These are phyloP conservation scores for Clausena lansium DNA, from an alignment of 345 rosid species.

Conservation along the genomic window DNA sequence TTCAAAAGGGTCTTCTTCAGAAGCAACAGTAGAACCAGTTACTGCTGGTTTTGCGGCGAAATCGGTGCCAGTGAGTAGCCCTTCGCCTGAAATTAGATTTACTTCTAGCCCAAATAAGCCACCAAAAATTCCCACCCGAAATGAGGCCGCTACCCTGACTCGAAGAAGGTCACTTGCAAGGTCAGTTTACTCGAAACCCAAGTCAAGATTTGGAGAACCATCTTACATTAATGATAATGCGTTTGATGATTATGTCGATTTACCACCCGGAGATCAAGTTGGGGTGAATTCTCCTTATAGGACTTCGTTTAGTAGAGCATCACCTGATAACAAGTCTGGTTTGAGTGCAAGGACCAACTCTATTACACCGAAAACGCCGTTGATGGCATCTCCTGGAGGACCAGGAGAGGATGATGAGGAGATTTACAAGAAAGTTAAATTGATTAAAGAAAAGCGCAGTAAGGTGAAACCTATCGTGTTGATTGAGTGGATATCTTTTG, in stretches of 20 bases:
- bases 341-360: conserved; percentile 33
- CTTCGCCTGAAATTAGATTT: conserved; percentile 55
- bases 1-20: conserved; percentile 32
- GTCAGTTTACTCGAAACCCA: conserved; percentile 69
- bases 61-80: conserved; percentile 25
- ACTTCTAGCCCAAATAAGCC: conserved; percentile 52
- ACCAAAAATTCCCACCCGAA: conserved; percentile 46
- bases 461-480: conserved; percentile 33
- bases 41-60: conserved; percentile 29
- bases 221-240: conserved; percentile 34
- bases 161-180: conserved; percentile 49
- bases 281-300: conserved; percentile 37
- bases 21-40: conserved; percentile 23
- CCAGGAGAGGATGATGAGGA: conserved; percentile 52
- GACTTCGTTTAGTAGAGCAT: conserved; percentile 35
- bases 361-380: conserved; percentile 34
- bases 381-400: conserved; percentile 20
- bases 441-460: conserved; percentile 34
- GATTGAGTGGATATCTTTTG: conserved; percentile 50
- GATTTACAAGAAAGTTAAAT: conserved; percentile 55
- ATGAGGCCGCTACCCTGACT: conserved; percentile 33
- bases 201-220: conserved; percentile 79
- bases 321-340: conserved; percentile 44
- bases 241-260: conserved; percentile 37
- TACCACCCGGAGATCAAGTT: conserved; percentile 34